phyloP scores from a whole-genome alignment of 257 asterid genomes.

The Nicotiana benthamiana region DNA sequence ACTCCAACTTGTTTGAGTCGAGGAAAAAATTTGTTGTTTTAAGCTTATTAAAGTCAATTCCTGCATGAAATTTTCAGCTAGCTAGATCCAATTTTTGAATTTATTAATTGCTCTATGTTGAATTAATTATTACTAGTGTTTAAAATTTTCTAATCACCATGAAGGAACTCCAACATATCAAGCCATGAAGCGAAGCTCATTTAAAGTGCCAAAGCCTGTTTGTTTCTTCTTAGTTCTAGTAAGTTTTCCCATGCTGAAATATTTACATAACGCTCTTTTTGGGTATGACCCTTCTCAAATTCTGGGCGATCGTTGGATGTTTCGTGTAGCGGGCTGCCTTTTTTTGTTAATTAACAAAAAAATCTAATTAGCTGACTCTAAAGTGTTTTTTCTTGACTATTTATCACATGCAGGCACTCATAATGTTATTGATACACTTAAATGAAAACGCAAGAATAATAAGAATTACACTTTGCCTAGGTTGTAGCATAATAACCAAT shows the following conservation, averaged over 20 bases:
- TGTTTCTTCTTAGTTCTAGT: slow-evolving; percentile 33
- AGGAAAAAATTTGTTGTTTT: no score
- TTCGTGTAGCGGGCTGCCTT: no score
- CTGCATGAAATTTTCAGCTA: no score
- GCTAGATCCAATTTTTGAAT: no score
- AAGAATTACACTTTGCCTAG: no score
- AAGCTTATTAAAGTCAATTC: no score
- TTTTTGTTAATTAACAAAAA: neutral
- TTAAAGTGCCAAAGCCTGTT: slow-evolving; percentile 28
- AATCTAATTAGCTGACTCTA: neutral
- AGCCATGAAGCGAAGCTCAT: slow-evolving; percentile 29
- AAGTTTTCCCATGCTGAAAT: slow-evolving; percentile 2
- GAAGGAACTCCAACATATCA: neutral
- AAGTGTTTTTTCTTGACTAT: neutral
- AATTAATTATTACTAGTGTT: neutral
- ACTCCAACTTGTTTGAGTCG: no score
- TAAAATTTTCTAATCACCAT: neutral
- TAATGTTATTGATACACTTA: slow-evolving; percentile 34
- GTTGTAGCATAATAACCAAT: no score
- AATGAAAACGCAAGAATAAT: no score
- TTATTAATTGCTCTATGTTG: neutral
- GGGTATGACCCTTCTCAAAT: no score
- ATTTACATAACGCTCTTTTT: neutral
- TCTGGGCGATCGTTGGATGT: rapidly evolving
- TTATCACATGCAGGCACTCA: slow-evolving; percentile 23